A percentile compares a stretch with the other conserved stretches of the same genome.
Evolutionary conservation across 2,329 filamentous ascomycete species (phyloP).

Genomic region (Thielaviopsis euricoi): DNA sequence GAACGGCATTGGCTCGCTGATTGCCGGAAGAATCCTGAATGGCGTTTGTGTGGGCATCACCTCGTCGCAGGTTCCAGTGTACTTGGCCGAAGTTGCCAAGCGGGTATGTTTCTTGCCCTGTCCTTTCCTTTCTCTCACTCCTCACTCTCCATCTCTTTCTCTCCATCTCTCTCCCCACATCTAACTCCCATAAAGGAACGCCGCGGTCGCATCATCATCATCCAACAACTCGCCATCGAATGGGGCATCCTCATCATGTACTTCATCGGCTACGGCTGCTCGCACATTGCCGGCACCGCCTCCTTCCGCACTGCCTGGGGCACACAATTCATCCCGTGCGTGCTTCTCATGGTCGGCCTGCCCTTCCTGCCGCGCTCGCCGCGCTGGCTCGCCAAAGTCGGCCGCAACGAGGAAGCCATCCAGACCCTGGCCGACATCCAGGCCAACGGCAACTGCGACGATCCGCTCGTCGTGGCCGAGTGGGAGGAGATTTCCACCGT

Average conservation of each 20-base stretch:
- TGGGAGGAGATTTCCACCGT: constrained; percentile 30
- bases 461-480: constrained; percentile 40
- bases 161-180: too few species aligned
- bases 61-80: constrained; percentile 51
- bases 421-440: constrained; percentile 39
- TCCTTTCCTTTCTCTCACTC: too few species aligned
- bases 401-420: constrained; percentile 39
- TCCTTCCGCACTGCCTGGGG: constrained; percentile 51
- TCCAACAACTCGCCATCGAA: constrained; percentile 61
- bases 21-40: constrained; percentile 41
- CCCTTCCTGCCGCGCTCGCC: constrained; percentile 45
- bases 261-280: constrained; percentile 49
- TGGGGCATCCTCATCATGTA: constrained; percentile 53
- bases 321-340: constrained; percentile 43
- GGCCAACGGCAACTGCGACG: constrained; percentile 33
- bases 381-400: constrained; percentile 45
- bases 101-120: constrained; percentile 1
- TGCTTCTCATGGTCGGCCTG: constrained; percentile 41
- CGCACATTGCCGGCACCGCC: constrained; percentile 37
- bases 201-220: constrained; percentile 47
- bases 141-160: background rate
- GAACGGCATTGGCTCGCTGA: constrained; percentile 20
- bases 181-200: constrained; percentile 28
- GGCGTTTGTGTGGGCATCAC: constrained; percentile 44
- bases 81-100: constrained; percentile 41